A percentile compares a stretch with the other conserved stretches of the same genome.
Evolutionary conservation across 2,329 filamentous ascomycete species (phyloP).

Genomic region (Tolypocladium pustulatum): DNA sequence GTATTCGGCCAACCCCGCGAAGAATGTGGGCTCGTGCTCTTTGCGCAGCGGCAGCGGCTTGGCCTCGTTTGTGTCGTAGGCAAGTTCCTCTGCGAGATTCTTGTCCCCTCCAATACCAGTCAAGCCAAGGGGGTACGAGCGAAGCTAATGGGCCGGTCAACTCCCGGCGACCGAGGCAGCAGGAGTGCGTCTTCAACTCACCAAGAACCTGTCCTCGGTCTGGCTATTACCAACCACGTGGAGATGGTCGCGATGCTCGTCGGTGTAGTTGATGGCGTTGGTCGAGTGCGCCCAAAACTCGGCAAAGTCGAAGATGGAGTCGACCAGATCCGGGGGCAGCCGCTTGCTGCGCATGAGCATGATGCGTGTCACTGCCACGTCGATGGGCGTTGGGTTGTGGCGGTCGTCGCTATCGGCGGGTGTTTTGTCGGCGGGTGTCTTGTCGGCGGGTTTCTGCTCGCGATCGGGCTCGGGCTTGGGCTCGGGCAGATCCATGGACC

Average conservation of each 20-base stretch:
- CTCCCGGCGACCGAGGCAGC: too few species aligned
- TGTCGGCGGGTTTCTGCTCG: not conserved
- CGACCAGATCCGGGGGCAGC: conserved; percentile 45
- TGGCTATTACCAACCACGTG: conserved; percentile 12
- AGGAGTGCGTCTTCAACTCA: conserved; percentile 10
- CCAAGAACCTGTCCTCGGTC: conserved; percentile 22
- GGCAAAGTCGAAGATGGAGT: conserved; percentile 45
- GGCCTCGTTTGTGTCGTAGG: conserved; percentile 18
- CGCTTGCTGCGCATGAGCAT: conserved; percentile 31
- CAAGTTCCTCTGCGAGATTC: conserved; percentile 14
- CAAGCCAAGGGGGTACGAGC: conserved; percentile 27
- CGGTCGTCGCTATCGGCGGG: conserved; percentile 1
- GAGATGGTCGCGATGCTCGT: conserved; percentile 11
- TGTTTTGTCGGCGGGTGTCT: conserved; percentile 3
- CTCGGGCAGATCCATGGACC: not conserved
- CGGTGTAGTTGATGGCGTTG: conserved; percentile 18
- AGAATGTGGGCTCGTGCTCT: conserved; percentile 18
- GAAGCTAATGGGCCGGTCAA: conserved; percentile 15
- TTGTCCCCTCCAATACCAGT: conserved; percentile 14
- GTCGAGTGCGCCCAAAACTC: conserved; percentile 51
- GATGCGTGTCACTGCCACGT: conserved; percentile 38
- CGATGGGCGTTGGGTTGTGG: conserved; percentile 29
- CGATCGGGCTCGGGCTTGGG: not conserved
- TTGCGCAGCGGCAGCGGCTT: conserved; percentile 14
- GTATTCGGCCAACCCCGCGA: conserved; percentile 24